A percentile compares a stretch with the other conserved stretches of the same genome.
phyloP scores from a whole-genome alignment of 2,329 filamentous ascomycete genomes.

The Monosporascus cannonballus region DNA sequence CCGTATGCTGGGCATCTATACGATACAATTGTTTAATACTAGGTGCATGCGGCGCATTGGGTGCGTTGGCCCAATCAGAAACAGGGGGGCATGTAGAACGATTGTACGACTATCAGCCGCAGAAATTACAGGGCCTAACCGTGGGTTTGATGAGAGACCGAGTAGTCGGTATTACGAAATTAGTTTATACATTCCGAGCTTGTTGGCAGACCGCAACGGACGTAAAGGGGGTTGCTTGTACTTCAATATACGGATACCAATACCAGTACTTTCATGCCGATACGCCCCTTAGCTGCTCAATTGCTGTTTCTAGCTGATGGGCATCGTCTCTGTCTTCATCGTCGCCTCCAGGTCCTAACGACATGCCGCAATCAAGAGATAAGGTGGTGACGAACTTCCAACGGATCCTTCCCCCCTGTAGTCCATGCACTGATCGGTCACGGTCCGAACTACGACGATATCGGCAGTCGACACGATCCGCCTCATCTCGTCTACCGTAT shows the following conservation, averaged over 20 bases:
- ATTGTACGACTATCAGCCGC: conserved; percentile 1
- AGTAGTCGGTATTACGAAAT: neutral
- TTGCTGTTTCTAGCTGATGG: no score
- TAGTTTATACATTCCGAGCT: neutral
- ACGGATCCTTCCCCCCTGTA: no score
- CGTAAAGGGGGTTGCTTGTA: neutral
- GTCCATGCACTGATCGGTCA: no score
- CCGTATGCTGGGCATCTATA: conserved; percentile 3
- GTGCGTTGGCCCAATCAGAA: neutral
- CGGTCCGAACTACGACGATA: no score
- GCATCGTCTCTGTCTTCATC: no score
- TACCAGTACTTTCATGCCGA: neutral
- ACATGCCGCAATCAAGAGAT: neutral
- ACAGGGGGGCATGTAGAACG: neutral
- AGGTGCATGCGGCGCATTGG: neutral
- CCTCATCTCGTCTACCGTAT: no score
- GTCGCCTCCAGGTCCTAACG: neutral
- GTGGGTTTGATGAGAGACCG: neutral
- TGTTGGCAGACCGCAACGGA: neutral
- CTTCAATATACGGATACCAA: neutral
- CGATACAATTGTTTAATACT: neutral
- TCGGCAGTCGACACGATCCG: no score
- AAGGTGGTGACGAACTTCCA: no score
- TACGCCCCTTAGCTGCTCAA: no score
- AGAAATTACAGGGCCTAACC: neutral